Percentiles rank a stretch among this genome's conserved stretches.
Conservation (phyloP, 257 asterid species). For the Scutellaria minor region DNA sequence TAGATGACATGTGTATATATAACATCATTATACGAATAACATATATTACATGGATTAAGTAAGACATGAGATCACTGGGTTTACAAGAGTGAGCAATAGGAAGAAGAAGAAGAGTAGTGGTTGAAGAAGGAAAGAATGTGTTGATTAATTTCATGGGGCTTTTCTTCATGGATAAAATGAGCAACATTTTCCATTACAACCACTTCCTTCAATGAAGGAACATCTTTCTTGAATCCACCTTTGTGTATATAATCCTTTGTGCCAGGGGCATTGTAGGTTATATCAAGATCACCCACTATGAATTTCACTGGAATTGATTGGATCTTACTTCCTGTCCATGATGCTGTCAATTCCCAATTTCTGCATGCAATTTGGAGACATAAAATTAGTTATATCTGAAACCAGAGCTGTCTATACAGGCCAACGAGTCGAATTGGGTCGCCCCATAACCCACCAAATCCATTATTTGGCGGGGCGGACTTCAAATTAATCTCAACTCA, state of each 20-base stretch:
- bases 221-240: conserved; percentile 67
- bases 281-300: conserved; percentile 68
- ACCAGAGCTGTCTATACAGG: neutral
- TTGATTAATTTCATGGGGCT: conserved; percentile 58
- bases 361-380: conserved; percentile 37
- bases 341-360: conserved; percentile 72
- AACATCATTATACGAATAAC: too few species aligned
- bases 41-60: too few species aligned
- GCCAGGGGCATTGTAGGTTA: conserved; percentile 65
- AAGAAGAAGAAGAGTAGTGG: conserved; percentile 31
- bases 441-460: too few species aligned
- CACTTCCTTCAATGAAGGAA: conserved; percentile 61
- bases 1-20: too few species aligned
- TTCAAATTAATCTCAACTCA: too few species aligned
- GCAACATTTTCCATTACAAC: conserved; percentile 68
- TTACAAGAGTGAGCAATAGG: conserved; percentile 39
- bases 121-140: conserved; percentile 59
- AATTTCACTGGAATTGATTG: conserved; percentile 63
- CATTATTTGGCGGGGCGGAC: too few species aligned
- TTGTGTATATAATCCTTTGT: conserved; percentile 66
- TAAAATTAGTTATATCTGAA: too few species aligned
- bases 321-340: conserved; percentile 61
- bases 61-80: too few species aligned
- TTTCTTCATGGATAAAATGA: conserved; percentile 71
- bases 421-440: too few species aligned